Evolutionary conservation across 2,329 filamentous ascomycete genomes (phyloP), one percentile per base, ranked within the genome.

Genomic region (Cryphonectria radicalis): DNA sequence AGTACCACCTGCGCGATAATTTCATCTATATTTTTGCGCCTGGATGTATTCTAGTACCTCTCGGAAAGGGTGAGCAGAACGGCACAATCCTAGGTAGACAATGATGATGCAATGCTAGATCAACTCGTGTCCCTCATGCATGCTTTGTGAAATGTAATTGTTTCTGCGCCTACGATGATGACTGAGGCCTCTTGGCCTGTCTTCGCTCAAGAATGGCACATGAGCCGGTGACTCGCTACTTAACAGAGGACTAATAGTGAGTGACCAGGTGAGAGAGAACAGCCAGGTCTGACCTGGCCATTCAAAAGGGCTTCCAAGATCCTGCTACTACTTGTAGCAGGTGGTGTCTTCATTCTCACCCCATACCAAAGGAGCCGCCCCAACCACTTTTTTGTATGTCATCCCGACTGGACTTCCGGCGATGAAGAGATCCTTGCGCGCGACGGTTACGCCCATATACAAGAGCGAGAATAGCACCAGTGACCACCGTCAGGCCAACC

Each of bases 51-150:
- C 28, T 67, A 69, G 69, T 70, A 72, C 67, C 69, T 73, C 40
- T 73, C 69, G 57, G 66, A 62, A 63, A 68, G 69, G 71, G 66
- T 64, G 68, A 57, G 43, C 57, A 53, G 59, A 17, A 40, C 43
- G 64, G 63, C 46, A 71, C 69, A 71, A 66, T 64, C 66, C 69
- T 60, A 68, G 68, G 42, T 73, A 73, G 71, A 73, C 69, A 66
- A 73, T 73, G 70, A 73, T 73, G 69, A 73, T 71, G 66, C 68
- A 14, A 71, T 62, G 69, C 66, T 71, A 73, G 63, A 69, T 14
- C 59, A 22, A 63, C 7, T 25, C 43, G 1, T 59, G 25, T 55
- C 50, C 40, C 35, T 13, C 60, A 2, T 46, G 50, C 40, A 22
- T 60, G 28, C 37, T 22, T 28, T 65, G 62, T 60, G 19, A 65